Percentiles rank a stretch among this genome's conserved stretches.
phyloP scores from a whole-genome alignment of 768 basidiomycete species.

The Lactifluus pinguis region DNA sequence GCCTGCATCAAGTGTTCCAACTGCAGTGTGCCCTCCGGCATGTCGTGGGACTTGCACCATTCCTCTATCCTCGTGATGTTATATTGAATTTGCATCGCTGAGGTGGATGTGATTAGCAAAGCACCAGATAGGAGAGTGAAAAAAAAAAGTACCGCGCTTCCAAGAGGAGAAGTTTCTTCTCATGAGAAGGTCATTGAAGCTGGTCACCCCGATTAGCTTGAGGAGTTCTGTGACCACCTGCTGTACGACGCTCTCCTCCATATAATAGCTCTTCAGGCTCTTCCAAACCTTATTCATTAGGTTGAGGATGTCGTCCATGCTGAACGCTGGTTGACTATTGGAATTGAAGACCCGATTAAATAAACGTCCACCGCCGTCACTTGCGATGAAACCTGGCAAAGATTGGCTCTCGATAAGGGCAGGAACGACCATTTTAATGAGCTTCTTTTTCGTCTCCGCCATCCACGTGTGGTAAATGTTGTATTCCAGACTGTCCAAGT shows the following conservation, averaged over 20 bases:
- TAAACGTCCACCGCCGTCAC: constrained; percentile 84
- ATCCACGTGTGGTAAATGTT: constrained; percentile 99
- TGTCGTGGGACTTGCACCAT: constrained; percentile 99
- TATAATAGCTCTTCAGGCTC: constrained; percentile 95
- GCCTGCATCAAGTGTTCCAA: constrained; percentile 99
- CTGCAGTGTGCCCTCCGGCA: constrained; percentile 97
- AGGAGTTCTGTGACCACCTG: constrained; percentile 92
- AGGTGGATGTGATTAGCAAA: neutral
- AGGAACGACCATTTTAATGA: constrained; percentile 98
- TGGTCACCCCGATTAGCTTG: constrained; percentile 91
- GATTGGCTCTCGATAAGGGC: constrained; percentile 97
- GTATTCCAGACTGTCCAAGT: constrained; percentile 96
- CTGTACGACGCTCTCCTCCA: constrained; percentile 95
- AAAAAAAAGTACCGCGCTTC: constrained; percentile 78
- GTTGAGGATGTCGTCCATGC: constrained; percentile 97
- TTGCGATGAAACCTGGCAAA: constrained; percentile 93
- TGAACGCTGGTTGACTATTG: constrained; percentile 82
- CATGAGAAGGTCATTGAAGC: constrained; percentile 98
- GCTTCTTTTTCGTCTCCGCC: constrained; percentile 92
- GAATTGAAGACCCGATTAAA: constrained; percentile 89
- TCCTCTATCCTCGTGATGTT: constrained; percentile 97
- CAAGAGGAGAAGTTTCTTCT: constrained; percentile 97
- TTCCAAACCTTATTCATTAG: constrained; percentile 97
- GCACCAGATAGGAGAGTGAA: neutral
- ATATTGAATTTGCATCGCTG: constrained; percentile 99